Evolutionary conservation across 2,329 filamentous ascomycete genomes (phyloP).

Genomic region (Diaporthe sp.): DNA sequence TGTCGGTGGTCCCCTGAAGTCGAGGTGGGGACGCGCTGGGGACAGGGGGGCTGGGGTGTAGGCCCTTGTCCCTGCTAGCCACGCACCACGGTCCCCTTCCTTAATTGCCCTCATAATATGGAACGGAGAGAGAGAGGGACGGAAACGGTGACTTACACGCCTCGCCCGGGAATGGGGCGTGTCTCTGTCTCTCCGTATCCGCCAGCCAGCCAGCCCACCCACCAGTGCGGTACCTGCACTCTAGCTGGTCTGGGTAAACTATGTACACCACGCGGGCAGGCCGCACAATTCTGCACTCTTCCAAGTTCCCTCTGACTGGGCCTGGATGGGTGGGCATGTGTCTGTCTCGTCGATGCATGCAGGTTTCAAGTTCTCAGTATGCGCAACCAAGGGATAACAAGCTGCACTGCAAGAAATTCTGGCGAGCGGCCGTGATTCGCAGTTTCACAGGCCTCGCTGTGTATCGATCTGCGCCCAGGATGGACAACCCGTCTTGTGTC

Average conservation of each 20-base stretch:
- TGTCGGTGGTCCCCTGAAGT: constrained; percentile 35
- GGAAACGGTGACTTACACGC: constrained; percentile 39
- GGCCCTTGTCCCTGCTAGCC: constrained; percentile 26
- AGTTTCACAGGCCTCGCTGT: constrained; percentile 13
- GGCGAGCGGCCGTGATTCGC: constrained; percentile 31
- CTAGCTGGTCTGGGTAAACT: background rate
- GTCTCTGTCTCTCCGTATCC: constrained; percentile 8
- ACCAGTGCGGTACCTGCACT: background rate
- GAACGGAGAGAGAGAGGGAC: constrained; percentile 25
- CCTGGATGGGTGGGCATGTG: background rate
- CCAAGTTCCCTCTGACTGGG: background rate
- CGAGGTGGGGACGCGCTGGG: constrained; percentile 21
- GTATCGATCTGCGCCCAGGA: constrained; percentile 23
- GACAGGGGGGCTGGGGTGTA: constrained; percentile 13
- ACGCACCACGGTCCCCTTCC: constrained; percentile 33
- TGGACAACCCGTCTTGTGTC: constrained; percentile 29
- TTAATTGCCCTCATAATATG: constrained; percentile 15
- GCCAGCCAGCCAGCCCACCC: background rate
- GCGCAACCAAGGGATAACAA: background rate
- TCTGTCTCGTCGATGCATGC: constrained; percentile 22
- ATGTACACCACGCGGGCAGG: background rate
- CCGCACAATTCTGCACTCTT: background rate
- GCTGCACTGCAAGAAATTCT: background rate
- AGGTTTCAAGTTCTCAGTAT: constrained; percentile 21
- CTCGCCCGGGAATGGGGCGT: constrained; percentile 13